Conservation (phyloP, 805 yeast genomes). For the Metschnikowia corniflorae region DNA sequence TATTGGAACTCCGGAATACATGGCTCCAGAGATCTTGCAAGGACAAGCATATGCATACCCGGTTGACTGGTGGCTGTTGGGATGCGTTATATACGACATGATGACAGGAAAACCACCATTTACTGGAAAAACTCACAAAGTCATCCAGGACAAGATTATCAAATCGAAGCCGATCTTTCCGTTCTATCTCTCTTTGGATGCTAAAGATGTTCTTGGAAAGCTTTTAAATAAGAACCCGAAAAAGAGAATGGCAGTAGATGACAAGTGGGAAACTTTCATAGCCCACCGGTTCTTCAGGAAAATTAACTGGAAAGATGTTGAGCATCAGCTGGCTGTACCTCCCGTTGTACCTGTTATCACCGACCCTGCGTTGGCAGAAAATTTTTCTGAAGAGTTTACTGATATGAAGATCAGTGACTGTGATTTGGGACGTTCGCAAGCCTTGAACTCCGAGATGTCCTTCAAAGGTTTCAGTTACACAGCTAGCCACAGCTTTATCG, state of each 20-base stretch:
- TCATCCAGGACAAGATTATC: constrained; percentile 38
- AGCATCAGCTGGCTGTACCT: constrained; percentile 26
- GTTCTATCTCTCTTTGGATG: constrained; percentile 39
- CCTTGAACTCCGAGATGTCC: constrained; percentile 1
- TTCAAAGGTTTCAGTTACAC: constrained; percentile 46
- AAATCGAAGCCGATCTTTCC: constrained; percentile 37
- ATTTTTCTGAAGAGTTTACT: constrained; percentile 42
- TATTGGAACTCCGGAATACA: constrained; percentile 73
- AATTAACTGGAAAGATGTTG: constrained; percentile 36
- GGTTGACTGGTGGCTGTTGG: constrained; percentile 49
- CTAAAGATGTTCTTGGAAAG: constrained; percentile 39
- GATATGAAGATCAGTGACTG: constrained; percentile 27
- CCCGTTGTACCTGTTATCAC: constrained; percentile 44
- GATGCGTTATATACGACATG: constrained; percentile 42
- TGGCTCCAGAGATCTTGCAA: constrained; percentile 67
- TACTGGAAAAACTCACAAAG: constrained; percentile 39
- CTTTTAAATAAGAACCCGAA: constrained; percentile 35
- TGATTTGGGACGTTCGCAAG: constrained; percentile 14
- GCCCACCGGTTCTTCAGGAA: constrained; percentile 38
- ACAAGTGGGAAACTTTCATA: constrained; percentile 30
- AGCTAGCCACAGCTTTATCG: constrained; percentile 38
- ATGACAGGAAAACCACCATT: constrained; percentile 45
- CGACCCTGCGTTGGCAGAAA: constrained; percentile 43
- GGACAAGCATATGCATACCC: constrained; percentile 47
- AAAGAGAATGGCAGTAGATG: constrained; percentile 37